These are phyloP conservation scores for Orychophragmus violaceus DNA, from an alignment of 345 rosid genomes.

Conservation along the genomic window DNA sequence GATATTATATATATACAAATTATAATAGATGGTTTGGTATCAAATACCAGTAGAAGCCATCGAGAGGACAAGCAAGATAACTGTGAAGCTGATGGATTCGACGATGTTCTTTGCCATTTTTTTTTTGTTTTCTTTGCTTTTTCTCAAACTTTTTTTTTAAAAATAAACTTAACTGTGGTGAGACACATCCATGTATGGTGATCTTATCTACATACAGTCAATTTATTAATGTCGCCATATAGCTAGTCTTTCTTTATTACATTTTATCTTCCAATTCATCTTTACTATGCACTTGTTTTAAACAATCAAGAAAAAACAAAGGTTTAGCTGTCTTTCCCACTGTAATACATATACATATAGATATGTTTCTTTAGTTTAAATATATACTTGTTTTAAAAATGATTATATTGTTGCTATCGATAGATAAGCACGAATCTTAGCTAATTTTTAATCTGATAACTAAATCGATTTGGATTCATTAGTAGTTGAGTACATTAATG, in stretches of 20 bases:
- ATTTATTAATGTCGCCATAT: neutral
- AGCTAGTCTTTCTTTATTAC: neutral
- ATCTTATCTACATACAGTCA: neutral
- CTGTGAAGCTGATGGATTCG: neutral
- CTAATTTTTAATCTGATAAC: neutral
- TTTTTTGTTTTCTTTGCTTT: neutral
- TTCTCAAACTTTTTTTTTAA: neutral
- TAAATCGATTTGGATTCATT: neutral
- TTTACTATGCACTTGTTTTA: neutral
- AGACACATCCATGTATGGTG: neutral
- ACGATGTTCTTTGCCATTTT: neutral
- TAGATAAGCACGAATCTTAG: neutral
- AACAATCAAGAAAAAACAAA: neutral
- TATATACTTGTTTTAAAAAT: neutral
- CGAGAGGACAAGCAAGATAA: neutral
- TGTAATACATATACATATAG: neutral
- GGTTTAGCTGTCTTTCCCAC: neutral
- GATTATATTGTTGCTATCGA: neutral
- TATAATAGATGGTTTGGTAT: neutral
- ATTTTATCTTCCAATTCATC: neutral
- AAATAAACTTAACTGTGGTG: neutral
- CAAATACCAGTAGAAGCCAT: neutral
- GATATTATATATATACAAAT: neutral
- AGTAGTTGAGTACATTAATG: neutral
- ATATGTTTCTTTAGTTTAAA: neutral